phyloP scores from a whole-genome alignment of 768 basidiomycete species.

The Boletus pseudo-olivaceus region DNA sequence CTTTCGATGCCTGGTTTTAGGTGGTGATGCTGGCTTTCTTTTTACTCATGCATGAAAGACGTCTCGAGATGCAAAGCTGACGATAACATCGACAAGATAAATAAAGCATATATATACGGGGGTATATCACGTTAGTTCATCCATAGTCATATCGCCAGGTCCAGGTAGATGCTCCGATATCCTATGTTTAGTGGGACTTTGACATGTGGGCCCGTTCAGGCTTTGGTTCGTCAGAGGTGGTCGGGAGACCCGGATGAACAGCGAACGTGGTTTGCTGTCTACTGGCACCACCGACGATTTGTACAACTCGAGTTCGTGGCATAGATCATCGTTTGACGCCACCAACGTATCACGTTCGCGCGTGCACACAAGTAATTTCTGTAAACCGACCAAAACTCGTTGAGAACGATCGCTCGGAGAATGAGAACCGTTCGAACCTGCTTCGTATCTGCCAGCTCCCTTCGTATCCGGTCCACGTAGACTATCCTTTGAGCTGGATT shows the following conservation, averaged over 20 bases:
- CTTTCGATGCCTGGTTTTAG: no score
- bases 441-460: slow-evolving; percentile 76
- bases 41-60: background rate
- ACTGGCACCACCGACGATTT: slow-evolving; percentile 51
- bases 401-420: background rate
- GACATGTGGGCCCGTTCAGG: slow-evolving; percentile 27
- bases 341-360: slow-evolving; percentile 48
- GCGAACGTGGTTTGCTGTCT: slow-evolving; percentile 51
- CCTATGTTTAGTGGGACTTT: slow-evolving; percentile 14
- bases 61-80: background rate
- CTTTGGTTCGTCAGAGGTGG: slow-evolving; percentile 45
- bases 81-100: slow-evolving; percentile 8
- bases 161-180: slow-evolving; percentile 35
- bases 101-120: slow-evolving; percentile 9
- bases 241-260: slow-evolving; percentile 44
- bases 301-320: slow-evolving; percentile 56
- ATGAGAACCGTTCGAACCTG: slow-evolving; percentile 49
- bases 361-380: slow-evolving; percentile 49
- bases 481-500: slow-evolving; percentile 84
- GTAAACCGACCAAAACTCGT: background rate
- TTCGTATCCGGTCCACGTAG: slow-evolving; percentile 81
- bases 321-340: slow-evolving; percentile 44
- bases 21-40: background rate
- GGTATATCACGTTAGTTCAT: slow-evolving; percentile 37
- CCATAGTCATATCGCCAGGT: slow-evolving; percentile 50